Evolutionary conservation across 2,329 filamentous ascomycete genomes (phyloP), one percentile per base, ranked within the genome.

Genomic region (Rutstroemia sp.): DNA sequence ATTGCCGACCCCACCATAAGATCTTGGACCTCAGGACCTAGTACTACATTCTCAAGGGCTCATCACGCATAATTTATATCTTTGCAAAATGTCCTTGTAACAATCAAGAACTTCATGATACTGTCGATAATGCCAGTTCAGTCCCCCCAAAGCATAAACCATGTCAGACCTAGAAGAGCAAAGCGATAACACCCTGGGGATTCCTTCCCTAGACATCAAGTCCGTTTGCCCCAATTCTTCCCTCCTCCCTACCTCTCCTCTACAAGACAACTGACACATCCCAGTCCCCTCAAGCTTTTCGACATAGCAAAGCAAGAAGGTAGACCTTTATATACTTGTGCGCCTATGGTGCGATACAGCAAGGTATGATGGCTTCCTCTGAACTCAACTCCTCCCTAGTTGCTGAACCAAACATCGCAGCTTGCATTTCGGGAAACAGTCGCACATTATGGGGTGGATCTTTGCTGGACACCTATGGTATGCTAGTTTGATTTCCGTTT

Each of bases 381-480:
- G 23, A 3, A 23, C 23, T 23, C 23, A 23, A 23, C 23, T 23
- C 23, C 23, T 23, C 23, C 10, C 14, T 48, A 37, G 9, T 38
- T 48, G 48, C 45, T 52, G 19, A 56, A 45, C 54, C 7, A 53
- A 69, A 64, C 55, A 63, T 60, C 30, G 65, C 60, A 86, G 78
- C 77, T 88, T 44, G 84, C 86, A 47, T 88, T 89, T 66, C 79
- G 86, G 48, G 79, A 87, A 63, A 84, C 85, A 0, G 81, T 84
- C 3, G 77, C 82, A 59, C 74, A 79, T 48, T 88, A 86, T 68
- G 81, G 79, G 48, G 79, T 80, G 16, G 84, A 88, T 67, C 68
- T 88, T 6, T 83, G 80, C 61, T 88, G 85, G 80, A 87, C 84
- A 2, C 86, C 86, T 45, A 88, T 88, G 86, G 75, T 76, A 57